A percentile compares a stretch with the other conserved stretches of the same genome.
phyloP scores from a whole-genome alignment of 2,329 filamentous ascomycete genomes.

The Leptographium flavum region DNA sequence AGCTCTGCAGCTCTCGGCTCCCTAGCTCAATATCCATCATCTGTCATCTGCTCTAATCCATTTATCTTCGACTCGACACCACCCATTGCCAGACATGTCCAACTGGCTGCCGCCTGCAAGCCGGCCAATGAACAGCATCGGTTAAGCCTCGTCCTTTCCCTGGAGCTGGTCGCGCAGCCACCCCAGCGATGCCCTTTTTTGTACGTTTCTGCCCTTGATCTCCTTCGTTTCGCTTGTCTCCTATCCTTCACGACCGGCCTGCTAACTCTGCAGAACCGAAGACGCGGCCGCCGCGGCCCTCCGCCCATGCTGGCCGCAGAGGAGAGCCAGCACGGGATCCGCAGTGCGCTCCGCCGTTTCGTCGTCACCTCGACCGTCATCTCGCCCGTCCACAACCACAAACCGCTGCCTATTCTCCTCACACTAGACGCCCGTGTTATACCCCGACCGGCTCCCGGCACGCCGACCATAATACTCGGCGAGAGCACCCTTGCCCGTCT shows the following conservation, averaged over 20 bases:
- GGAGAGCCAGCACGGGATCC: slow-evolving; percentile 2
- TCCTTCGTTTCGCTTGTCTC: too few relatives aligned
- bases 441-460: slow-evolving; percentile 5
- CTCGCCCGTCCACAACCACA: slow-evolving; percentile 14
- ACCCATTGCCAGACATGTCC: too few relatives aligned
- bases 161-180: too few relatives aligned
- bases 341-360: slow-evolving; percentile 7
- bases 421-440: slow-evolving; percentile 7
- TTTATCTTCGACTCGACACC: too few relatives aligned
- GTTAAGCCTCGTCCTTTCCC: too few relatives aligned
- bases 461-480: slow-evolving; percentile 27
- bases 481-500: slow-evolving; percentile 34
- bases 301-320: background rate
- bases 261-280: background rate
- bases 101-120: too few relatives aligned
- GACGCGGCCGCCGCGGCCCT: background rate
- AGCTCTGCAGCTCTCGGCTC: too few relatives aligned
- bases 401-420: slow-evolving; percentile 3
- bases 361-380: slow-evolving; percentile 17
- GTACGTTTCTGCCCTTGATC: too few relatives aligned
- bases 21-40: too few relatives aligned
- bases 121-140: too few relatives aligned
- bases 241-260: background rate
- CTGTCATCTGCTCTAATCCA: too few relatives aligned
- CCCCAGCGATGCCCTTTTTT: too few relatives aligned